These are phyloP conservation scores for Daedalea quercina DNA, from an alignment of 768 basidiomycete species.

Conservation along the genomic window DNA sequence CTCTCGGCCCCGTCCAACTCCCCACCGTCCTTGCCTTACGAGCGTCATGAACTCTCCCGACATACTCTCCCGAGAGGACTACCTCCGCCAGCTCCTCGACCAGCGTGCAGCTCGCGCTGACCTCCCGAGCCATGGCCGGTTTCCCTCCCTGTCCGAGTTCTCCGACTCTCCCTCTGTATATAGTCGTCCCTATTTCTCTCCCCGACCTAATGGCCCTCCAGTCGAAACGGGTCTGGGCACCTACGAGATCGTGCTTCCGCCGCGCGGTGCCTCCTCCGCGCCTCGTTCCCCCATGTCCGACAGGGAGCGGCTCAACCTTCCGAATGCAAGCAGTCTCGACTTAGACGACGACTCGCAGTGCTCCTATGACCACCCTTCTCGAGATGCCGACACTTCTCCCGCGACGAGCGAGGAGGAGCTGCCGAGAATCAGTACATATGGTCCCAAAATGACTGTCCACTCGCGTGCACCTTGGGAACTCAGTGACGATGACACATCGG, in stretches of 20 bases:
- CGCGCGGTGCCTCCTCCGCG: constrained; percentile 18
- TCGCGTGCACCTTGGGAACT: constrained; percentile 80
- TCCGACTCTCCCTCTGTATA: constrained; percentile 69
- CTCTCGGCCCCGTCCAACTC: constrained; percentile 7
- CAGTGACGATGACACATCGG: constrained; percentile 42
- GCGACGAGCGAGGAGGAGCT: constrained; percentile 36
- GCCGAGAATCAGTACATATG: constrained; percentile 61
- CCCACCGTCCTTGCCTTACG: constrained; percentile 9
- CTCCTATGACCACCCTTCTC: constrained; percentile 11
- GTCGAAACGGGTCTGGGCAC: constrained; percentile 23
- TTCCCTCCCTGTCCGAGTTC: constrained; percentile 50
- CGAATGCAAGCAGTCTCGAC: constrained; percentile 47
- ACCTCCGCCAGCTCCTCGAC: constrained; percentile 45
- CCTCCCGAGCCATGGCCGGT: constrained; percentile 36
- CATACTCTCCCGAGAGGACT: constrained; percentile 35
- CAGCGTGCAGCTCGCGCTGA: constrained; percentile 46
- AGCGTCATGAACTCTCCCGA: constrained; percentile 27
- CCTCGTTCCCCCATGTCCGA: constrained; percentile 22
- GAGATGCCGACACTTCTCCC: constrained; percentile 14
- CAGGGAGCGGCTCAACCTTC: constrained; percentile 38
- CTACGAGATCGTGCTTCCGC: constrained; percentile 23
- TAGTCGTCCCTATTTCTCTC: constrained; percentile 53
- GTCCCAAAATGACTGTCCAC: constrained; percentile 81
- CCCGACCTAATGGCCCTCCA: constrained; percentile 28
- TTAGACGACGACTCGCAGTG: constrained; percentile 36